Evolutionary conservation across 768 basidiomycete species (phyloP), one percentile per base, ranked within the genome.

Genomic region (Rhodotorula diobovata): DNA sequence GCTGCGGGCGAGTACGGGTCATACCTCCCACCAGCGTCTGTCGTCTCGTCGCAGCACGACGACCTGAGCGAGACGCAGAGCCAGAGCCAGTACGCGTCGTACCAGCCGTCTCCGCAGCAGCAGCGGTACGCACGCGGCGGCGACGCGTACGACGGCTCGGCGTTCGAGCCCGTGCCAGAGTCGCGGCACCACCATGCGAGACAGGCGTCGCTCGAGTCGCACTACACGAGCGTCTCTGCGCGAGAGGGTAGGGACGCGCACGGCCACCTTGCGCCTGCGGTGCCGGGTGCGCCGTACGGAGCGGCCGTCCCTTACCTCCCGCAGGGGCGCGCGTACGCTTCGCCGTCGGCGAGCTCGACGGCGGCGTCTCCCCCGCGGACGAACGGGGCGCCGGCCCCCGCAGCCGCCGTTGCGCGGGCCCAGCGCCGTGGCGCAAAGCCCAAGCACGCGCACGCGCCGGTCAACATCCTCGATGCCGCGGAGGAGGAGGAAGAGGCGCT

Each of bases 391-490:
- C 12, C 37, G 18, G 37, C 60, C 2, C 30, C 62, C 32, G 7
- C 4, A 25, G 34, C 18, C 3, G n/a, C n/a, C 56, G 48, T 51
- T 6, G 14, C 28, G 8, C 54, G 45, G 2, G 32, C 61, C 20
- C 34, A 46, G 11, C 61, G 41, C 18, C 23, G 46, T 10, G 16
- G 14, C 11, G 41, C 63, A 16, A 63, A n/a, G 18, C n/a, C 64
- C 4, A 53, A 37, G 50, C 30, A 28, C 25, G 34, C 50, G 50
- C 30, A 28, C 25, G 34, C 50, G 18, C 54, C 71, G 12, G 12
- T 68, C 62, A 72, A 72, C 63, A 65, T 72, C 58, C 71, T 72
- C 53, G 71, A 72, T 23, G 50, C 51, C 8, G 65, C 66, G n/a
- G 71, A 67, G 54, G 71, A 72, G n/a, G 71, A 67, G 54, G 71